Percentiles rank a stretch among this genome's conserved stretches.
These are phyloP conservation scores for Kluyveromyces aestuarii DNA, from an alignment of 805 yeast genomes.

Conservation along the genomic window DNA sequence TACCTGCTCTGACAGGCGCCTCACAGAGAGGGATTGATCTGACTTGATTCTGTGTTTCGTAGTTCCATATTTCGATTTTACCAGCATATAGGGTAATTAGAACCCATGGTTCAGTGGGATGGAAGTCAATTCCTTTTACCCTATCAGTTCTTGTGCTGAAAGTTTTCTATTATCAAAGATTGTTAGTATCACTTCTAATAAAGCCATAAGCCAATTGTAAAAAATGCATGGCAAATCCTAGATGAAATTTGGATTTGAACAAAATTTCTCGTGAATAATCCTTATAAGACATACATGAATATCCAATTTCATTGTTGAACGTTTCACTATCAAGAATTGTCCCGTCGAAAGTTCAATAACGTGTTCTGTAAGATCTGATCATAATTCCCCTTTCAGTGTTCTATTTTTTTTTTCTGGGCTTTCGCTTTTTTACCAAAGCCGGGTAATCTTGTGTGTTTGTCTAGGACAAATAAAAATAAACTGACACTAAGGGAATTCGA, in stretches of 20 bases:
- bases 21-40: conserved; percentile 92
- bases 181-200: not conserved
- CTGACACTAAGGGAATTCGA: not conserved
- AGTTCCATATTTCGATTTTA: conserved; percentile 83
- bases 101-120: conserved; percentile 97
- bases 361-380: conserved; percentile 15
- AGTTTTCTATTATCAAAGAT: conserved; percentile 42
- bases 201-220: not conserved
- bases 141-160: conserved; percentile 90
- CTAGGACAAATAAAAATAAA: no score
- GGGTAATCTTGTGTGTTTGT: not conserved
- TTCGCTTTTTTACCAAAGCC: not conserved
- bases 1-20: conserved; percentile 92
- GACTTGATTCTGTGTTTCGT: conserved; percentile 71
- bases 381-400: conserved; percentile 4
- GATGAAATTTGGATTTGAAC: not conserved
- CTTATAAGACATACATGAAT: conserved; percentile 18
- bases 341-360: not conserved
- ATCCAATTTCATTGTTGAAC: conserved; percentile 20
- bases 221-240: no score
- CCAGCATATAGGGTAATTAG: conserved; percentile 84
- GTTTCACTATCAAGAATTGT: not conserved
- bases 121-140: conserved; percentile 96
- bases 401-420: not conserved
- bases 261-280: not conserved